Conservation (phyloP, 352 stramenopile species). For the Globisporangium mamillatum region DNA sequence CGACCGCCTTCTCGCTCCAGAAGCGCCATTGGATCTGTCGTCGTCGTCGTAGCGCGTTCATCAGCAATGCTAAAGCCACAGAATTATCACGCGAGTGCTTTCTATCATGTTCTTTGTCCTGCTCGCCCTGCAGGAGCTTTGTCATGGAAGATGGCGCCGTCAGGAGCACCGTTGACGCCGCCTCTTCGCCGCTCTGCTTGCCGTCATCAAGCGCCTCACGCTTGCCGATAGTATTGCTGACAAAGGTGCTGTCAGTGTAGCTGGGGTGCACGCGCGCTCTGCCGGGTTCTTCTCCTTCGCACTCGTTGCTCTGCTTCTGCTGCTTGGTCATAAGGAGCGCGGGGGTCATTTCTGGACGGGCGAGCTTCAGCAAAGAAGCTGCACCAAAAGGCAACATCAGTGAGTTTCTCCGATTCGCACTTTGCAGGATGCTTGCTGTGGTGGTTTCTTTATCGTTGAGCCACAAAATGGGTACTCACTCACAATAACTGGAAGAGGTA, state of each 20-base stretch:
- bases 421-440: background rate
- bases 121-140: background rate
- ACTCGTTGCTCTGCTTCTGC: background rate
- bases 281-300: background rate
- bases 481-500: background rate
- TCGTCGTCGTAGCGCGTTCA: background rate
- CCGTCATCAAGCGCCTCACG: background rate
- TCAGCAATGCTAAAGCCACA: background rate
- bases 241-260: background rate
- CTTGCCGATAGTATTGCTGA: background rate
- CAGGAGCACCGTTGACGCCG: background rate
- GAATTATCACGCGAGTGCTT: background rate
- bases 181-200: background rate
- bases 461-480: background rate
- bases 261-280: background rate
- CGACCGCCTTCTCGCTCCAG: constrained; percentile 56
- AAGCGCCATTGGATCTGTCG: constrained; percentile 39
- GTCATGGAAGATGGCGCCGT: background rate
- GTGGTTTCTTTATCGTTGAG: background rate
- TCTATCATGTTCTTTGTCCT: background rate
- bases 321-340: background rate
- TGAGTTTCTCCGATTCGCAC: background rate
- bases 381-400: background rate
- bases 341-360: background rate
- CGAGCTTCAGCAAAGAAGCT: background rate